Conservation (phyloP, 148 eudicot genomes). For the Diospyros lotus region DNA sequence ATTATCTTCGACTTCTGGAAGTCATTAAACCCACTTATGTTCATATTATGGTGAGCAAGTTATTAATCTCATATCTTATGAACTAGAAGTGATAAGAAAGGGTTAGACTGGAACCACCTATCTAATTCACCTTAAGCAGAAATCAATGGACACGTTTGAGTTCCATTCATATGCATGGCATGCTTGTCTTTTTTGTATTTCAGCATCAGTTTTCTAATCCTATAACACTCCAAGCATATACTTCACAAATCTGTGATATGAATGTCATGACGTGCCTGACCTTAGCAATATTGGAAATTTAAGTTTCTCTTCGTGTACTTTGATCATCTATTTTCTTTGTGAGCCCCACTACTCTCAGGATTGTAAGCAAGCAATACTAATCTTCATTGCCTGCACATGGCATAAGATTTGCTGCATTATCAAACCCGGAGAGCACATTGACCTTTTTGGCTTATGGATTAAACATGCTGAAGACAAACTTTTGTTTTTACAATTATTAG, state of each 20-base stretch:
- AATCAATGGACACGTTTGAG: not conserved
- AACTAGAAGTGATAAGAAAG: not conserved
- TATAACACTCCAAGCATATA: not conserved
- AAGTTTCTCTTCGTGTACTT: not conserved
- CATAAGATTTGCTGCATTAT: not conserved
- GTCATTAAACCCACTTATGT: conserved; percentile 71
- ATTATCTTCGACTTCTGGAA: conserved; percentile 82
- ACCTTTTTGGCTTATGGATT: not conserved
- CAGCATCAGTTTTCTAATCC: not conserved
- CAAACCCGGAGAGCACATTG: not conserved
- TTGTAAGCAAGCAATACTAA: not conserved
- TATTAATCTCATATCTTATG: not conserved
- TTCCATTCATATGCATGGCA: not conserved
- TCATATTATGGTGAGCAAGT: conserved; percentile 77
- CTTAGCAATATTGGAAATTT: not conserved
- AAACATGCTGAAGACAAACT: not conserved
- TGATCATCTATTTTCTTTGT: not conserved
- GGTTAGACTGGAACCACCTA: not conserved
- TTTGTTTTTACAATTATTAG: too few relatives aligned
- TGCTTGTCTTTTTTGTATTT: not conserved
- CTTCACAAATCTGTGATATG: not conserved
- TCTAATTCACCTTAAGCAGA: not conserved
- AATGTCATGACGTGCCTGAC: not conserved
- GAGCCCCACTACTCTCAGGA: not conserved
- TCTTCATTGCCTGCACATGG: not conserved